A percentile compares a stretch with the other conserved stretches of the same genome.
phyloP scores from a whole-genome alignment of 192 early-diverging fungal genomes.

The Coemansia sp. region DNA sequence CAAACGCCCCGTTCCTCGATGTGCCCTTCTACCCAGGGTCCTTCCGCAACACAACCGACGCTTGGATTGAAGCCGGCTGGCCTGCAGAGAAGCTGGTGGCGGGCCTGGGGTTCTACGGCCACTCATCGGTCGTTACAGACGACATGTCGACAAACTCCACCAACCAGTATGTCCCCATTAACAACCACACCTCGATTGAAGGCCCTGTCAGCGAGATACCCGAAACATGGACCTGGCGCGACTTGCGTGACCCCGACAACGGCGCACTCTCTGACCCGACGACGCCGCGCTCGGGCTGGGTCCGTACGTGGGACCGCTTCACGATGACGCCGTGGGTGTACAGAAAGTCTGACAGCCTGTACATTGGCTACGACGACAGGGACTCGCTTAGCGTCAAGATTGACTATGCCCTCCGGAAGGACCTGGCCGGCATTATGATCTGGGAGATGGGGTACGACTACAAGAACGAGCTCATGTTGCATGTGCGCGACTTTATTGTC shows the following conservation, averaged over 20 bases:
- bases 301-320: constrained; percentile 57
- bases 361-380: constrained; percentile 70
- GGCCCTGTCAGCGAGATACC: constrained; percentile 54
- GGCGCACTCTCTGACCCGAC: constrained; percentile 41
- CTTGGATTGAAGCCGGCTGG: constrained; percentile 57
- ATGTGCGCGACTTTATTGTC: constrained; percentile 42
- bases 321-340: constrained; percentile 74
- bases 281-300: constrained; percentile 52
- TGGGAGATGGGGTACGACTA: constrained; percentile 69
- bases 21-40: constrained; percentile 43
- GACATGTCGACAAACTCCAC: constrained; percentile 38
- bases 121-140: constrained; percentile 34
- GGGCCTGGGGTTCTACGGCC: constrained; percentile 66
- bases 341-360: constrained; percentile 52
- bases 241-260: constrained; percentile 52
- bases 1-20: constrained; percentile 42
- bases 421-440: constrained; percentile 67
- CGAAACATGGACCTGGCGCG: constrained; percentile 62
- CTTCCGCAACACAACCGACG: constrained; percentile 50
- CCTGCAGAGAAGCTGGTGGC: constrained; percentile 57
- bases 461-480: constrained; percentile 56
- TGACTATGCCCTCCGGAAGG: constrained; percentile 53
- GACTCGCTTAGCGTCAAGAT: constrained; percentile 61
- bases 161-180: constrained; percentile 48
- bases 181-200: constrained; percentile 39